Percentiles rank a stretch among this genome's conserved stretches.
These are phyloP conservation scores for Tolypocladium ophioglossoides DNA, from an alignment of 2,329 filamentous ascomycete species.

Conservation along the genomic window DNA sequence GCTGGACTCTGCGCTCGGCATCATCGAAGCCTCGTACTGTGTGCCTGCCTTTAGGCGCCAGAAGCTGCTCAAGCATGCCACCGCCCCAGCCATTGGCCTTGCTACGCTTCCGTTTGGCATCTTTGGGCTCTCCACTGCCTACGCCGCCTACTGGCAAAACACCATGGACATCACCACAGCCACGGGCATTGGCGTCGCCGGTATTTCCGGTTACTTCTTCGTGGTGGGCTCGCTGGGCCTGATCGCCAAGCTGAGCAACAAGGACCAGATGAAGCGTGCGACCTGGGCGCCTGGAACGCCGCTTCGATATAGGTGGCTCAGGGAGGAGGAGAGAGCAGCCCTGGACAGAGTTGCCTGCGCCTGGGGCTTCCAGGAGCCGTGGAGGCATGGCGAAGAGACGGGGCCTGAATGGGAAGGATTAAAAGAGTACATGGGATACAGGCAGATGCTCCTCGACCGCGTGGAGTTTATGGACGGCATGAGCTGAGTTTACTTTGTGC, in stretches of 20 bases:
- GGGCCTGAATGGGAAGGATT: slow-evolving; percentile 83
- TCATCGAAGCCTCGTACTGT: slow-evolving; percentile 60
- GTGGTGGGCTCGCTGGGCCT: slow-evolving; percentile 75
- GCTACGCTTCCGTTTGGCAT: slow-evolving; percentile 55
- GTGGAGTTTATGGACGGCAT: slow-evolving; percentile 90
- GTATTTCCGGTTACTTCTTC: slow-evolving; percentile 72
- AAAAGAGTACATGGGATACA: slow-evolving; percentile 69
- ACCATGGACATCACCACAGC: slow-evolving; percentile 69
- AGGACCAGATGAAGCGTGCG: slow-evolving; percentile 91
- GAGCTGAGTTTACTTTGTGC: slow-evolving; percentile 24
- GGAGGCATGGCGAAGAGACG: slow-evolving; percentile 78
- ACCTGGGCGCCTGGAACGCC: slow-evolving; percentile 81
- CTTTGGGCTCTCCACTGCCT: slow-evolving; percentile 54
- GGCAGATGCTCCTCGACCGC: slow-evolving; percentile 83
- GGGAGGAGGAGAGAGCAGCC: slow-evolving; percentile 82
- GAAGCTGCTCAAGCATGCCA: slow-evolving; percentile 55
- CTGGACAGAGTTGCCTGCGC: slow-evolving; percentile 77
- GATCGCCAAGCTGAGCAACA: slow-evolving; percentile 74
- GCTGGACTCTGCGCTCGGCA: slow-evolving; percentile 64
- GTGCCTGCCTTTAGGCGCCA: slow-evolving; percentile 54
- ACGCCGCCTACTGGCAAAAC: slow-evolving; percentile 37
- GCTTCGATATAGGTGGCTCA: slow-evolving; percentile 70
- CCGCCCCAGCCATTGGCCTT: slow-evolving; percentile 47
- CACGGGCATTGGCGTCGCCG: slow-evolving; percentile 68
- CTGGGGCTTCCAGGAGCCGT: slow-evolving; percentile 82